phyloP scores from a whole-genome alignment of 2,329 filamentous ascomycete species.

The Fusarium marasasianum region DNA sequence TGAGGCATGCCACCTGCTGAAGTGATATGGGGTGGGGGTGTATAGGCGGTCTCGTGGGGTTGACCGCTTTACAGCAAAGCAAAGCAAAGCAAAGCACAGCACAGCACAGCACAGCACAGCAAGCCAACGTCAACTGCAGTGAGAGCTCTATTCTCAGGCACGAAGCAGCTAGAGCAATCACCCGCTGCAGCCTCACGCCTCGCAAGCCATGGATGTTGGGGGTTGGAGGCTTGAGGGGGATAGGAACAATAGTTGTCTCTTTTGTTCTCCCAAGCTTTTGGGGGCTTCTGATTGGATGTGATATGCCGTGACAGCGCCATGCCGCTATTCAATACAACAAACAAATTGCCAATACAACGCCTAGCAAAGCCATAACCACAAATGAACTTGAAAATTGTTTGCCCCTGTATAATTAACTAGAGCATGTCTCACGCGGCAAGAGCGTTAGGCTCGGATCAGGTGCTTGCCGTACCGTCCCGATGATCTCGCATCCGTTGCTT shows the following conservation, averaged over 20 bases:
- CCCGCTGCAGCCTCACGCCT: conserved; percentile 23
- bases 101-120: neutral
- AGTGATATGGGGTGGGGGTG: conserved; percentile 23
- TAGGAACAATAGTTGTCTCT: conserved; percentile 12
- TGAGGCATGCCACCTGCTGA: conserved; percentile 21
- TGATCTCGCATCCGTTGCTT: conserved; percentile 31
- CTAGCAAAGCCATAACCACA: neutral
- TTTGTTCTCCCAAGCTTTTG: conserved; percentile 22
- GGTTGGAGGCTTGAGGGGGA: neutral
- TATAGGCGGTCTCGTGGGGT: conserved; percentile 17
- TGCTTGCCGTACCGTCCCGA: conserved; percentile 33
- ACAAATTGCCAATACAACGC: conserved; percentile 12
- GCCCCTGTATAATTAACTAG: neutral
- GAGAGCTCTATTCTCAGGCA: conserved; percentile 1
- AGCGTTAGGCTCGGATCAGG: conserved; percentile 34
- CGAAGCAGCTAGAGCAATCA: conserved; percentile 13
- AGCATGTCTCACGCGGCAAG: conserved; percentile 18
- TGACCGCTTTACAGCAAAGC: neutral
- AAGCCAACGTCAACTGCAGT: neutral
- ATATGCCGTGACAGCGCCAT: conserved; percentile 18
- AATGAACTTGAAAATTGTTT: neutral
- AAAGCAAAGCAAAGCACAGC: neutral
- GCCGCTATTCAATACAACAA: conserved; percentile 5
- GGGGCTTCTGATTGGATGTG: conserved; percentile 10
- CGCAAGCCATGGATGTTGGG: neutral